phyloP scores from a whole-genome alignment of 768 basidiomycete species.

The Leccinellum luteum region DNA sequence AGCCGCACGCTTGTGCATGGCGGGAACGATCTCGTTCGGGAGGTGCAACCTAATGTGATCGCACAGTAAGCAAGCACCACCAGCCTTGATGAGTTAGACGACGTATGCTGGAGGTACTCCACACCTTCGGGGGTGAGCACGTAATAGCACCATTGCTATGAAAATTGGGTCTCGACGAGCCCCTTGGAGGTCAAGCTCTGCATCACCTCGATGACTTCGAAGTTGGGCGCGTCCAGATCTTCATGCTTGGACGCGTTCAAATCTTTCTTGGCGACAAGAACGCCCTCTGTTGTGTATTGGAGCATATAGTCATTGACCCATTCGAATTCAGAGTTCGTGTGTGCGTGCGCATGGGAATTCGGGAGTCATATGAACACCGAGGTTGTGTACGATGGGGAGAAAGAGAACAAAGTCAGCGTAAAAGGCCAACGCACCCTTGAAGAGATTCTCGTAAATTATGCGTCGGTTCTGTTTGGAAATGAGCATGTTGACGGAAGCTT shows the following conservation, averaged over 20 bases:
- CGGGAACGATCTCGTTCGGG: conserved; percentile 91
- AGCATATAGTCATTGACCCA: too few relatives aligned
- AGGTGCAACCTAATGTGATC: conserved; percentile 73
- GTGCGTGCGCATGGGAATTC: too few relatives aligned
- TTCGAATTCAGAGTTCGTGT: too few relatives aligned
- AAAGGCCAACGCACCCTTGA: conserved; percentile 73
- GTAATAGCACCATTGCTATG: conserved; percentile 99
- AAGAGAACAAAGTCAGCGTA: too few relatives aligned
- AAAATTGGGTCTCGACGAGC: conserved; percentile 98
- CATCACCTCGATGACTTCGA: conserved; percentile 68
- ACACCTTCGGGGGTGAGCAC: conserved; percentile 95
- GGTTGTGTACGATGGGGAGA: too few relatives aligned
- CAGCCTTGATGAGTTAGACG: neutral
- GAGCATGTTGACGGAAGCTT: conserved; percentile 67
- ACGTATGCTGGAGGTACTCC: conserved; percentile 85
- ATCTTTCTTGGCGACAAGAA: conserved; percentile 98
- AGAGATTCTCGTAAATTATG: conserved; percentile 98
- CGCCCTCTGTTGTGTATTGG: conserved; percentile 67
- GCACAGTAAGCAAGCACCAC: neutral
- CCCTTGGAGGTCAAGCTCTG: conserved; percentile 72
- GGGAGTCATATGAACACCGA: too few relatives aligned
- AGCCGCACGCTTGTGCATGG: conserved; percentile 95
- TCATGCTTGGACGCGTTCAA: conserved; percentile 97
- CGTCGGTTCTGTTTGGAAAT: conserved; percentile 95
- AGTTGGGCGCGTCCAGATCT: conserved; percentile 72